phyloP scores from a whole-genome alignment of 495 filamentous ascomycete species.

The Amniculicola lignicola region DNA sequence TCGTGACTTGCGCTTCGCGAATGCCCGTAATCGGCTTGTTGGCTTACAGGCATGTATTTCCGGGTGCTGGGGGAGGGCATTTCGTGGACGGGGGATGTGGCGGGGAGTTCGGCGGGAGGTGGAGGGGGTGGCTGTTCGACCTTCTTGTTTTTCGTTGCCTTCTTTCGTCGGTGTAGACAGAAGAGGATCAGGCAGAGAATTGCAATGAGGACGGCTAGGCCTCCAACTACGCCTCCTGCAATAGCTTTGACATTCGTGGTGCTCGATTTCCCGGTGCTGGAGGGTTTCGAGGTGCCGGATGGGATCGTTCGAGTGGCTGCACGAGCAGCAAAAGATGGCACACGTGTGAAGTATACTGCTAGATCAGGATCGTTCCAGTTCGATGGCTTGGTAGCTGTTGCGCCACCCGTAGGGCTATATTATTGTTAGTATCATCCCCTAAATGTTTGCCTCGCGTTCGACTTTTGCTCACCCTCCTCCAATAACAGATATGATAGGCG shows the following conservation, averaged over 20 bases:
- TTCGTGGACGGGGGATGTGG: conserved; percentile 23
- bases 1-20: conserved; percentile 14
- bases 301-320: conserved; percentile 30
- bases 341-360: conserved; percentile 37
- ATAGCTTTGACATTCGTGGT: conserved; percentile 35
- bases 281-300: conserved; percentile 19
- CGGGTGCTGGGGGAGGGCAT: conserved; percentile 10
- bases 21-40: conserved; percentile 4
- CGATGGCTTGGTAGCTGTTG: conserved; percentile 40
- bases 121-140: conserved; percentile 1
- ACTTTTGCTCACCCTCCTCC: conserved; percentile 45
- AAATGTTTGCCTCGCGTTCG: background rate
- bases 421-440: conserved; percentile 3
- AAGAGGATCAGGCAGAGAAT: conserved; percentile 33
- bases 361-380: conserved; percentile 38
- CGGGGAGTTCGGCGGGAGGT: conserved; percentile 28
- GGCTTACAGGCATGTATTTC: conserved; percentile 21
- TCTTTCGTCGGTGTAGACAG: conserved; percentile 35
- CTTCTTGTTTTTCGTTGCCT: conserved; percentile 13
- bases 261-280: conserved; percentile 4
- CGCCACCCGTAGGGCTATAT: conserved; percentile 41
- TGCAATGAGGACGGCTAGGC: conserved; percentile 29
- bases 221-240: conserved; percentile 38
- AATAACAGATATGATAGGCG: conserved; percentile 43
- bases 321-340: conserved; percentile 24